Base-by-base conservation (phyloP, 2,329 filamentous ascomycete genomes). In the Clonostachys rosea region DNA sequence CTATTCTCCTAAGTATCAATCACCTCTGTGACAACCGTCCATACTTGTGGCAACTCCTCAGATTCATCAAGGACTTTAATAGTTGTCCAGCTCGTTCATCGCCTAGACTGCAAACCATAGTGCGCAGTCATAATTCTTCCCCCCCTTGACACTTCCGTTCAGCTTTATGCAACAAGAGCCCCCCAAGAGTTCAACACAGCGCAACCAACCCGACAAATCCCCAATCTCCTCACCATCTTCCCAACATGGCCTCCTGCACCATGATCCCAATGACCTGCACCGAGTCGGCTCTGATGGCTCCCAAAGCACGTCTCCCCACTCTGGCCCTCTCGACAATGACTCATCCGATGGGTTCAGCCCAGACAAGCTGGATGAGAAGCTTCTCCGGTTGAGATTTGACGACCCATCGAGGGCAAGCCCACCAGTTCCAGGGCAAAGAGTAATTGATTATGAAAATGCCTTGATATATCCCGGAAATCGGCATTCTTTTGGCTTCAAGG, bases 111-210 rank as follows among this genome's bases (percentile, higher is more conserved):
- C 76, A 67, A 60, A 56, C 49, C 54, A 53, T 39, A 57, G 63
- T 64, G 78, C 77, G 79, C 76, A 76, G 78, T 77, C 67, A 61
- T 59, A 53, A 50, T 53, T 46, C 8, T 49, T 53, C 53, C 44
- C 47, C 16, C 56, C 59, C 59, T 58, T 57, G 53, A 63, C 57
- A 59, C 56, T 54, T 58, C 54, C 60, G 64, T 64, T 63, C 64
- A 74, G 66, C 80, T 84, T 77, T 81, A 85, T 85, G 81, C 81
- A 83, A 73, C 73, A 70, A 76, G 77, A 75, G 74, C 70, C 70
- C 54, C 59, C 60, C 58, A 69, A 73, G 63, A 68, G 60, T 73
- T 66, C 69, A 65, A 62, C 69, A 67, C 61, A 61, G 55, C 60
- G 59, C 59, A 63, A 59, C 54, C 67, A 67, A 52, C 58, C 64